Evolutionary conservation across 2,329 filamentous ascomycete species (phyloP).

Genomic region (Hymenoscyphus salicellus): DNA sequence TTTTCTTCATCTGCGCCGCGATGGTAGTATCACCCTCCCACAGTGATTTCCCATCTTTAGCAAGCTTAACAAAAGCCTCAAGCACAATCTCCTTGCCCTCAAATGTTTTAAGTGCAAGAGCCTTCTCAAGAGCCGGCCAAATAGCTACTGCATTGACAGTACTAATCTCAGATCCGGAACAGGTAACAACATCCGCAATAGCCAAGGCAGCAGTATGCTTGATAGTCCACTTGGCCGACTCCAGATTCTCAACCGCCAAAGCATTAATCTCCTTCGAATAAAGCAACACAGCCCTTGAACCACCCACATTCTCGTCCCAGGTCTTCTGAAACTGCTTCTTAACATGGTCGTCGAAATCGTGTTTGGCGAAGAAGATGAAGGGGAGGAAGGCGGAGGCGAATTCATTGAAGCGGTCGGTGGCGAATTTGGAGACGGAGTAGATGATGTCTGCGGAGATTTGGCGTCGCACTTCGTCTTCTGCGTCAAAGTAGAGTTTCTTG

Average conservation of each 20-base stretch:
- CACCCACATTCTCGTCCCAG: constrained; percentile 89
- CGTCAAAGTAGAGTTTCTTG: constrained; percentile 73
- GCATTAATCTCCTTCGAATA: constrained; percentile 79
- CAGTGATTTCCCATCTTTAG: constrained; percentile 59
- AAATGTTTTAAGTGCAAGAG: constrained; percentile 86
- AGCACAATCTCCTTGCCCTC: constrained; percentile 85
- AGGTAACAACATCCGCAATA: constrained; percentile 68
- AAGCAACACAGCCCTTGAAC: constrained; percentile 73
- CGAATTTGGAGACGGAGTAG: constrained; percentile 77
- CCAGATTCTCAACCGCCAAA: constrained; percentile 65
- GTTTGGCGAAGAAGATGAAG: constrained; percentile 82
- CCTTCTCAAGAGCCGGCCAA: constrained; percentile 82
- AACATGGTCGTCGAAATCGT: constrained; percentile 79
- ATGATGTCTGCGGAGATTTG: constrained; percentile 80
- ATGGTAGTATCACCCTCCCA: constrained; percentile 53
- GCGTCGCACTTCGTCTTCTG: constrained; percentile 73
- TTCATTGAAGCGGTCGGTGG: constrained; percentile 80
- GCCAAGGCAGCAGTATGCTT: constrained; percentile 85
- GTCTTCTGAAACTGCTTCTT: constrained; percentile 76
- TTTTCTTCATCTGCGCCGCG: constrained; percentile 70
- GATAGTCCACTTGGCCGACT: constrained; percentile 82
- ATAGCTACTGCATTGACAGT: constrained; percentile 59
- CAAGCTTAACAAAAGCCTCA: constrained; percentile 74
- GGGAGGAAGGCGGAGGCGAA: constrained; percentile 75
- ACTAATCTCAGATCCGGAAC: constrained; percentile 63